phyloP scores from a whole-genome alignment of 2,329 filamentous ascomycete genomes.

The Cercospora zeina region DNA sequence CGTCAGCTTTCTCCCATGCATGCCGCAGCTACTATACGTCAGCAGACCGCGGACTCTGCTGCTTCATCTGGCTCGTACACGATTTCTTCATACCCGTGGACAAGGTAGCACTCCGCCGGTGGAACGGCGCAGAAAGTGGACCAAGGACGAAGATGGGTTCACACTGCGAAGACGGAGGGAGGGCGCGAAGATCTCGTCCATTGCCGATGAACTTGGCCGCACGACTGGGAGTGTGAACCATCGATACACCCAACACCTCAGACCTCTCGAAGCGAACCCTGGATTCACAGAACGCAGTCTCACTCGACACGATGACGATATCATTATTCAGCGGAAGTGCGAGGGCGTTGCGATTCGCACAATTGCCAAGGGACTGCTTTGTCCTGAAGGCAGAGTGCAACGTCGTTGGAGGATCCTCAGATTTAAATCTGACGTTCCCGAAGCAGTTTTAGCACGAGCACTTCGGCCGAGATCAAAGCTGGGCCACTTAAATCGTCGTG shows the following conservation, averaged over 20 bases:
- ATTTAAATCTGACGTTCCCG: background rate
- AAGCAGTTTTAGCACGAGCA: background rate
- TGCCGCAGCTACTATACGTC: background rate
- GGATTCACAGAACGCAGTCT: background rate
- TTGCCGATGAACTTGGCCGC: background rate
- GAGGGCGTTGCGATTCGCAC: background rate
- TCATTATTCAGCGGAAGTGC: conserved; percentile 1
- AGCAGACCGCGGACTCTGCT: background rate
- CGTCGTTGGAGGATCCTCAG: background rate
- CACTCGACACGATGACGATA: background rate
- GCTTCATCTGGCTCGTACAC: background rate
- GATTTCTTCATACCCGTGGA: background rate
- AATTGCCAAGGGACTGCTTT: background rate
- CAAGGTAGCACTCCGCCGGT: background rate
- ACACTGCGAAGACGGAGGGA: background rate
- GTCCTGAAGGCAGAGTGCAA: background rate
- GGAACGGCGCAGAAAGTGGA: background rate
- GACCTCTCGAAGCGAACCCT: background rate
- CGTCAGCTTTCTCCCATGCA: background rate
- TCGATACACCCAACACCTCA: background rate
- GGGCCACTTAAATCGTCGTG: background rate
- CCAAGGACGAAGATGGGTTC: background rate
- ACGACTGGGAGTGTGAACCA: background rate
- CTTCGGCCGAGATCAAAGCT: background rate
- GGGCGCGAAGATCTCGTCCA: background rate